phyloP scores from a whole-genome alignment of 805 yeast genomes.

The Lachancea sp. region DNA sequence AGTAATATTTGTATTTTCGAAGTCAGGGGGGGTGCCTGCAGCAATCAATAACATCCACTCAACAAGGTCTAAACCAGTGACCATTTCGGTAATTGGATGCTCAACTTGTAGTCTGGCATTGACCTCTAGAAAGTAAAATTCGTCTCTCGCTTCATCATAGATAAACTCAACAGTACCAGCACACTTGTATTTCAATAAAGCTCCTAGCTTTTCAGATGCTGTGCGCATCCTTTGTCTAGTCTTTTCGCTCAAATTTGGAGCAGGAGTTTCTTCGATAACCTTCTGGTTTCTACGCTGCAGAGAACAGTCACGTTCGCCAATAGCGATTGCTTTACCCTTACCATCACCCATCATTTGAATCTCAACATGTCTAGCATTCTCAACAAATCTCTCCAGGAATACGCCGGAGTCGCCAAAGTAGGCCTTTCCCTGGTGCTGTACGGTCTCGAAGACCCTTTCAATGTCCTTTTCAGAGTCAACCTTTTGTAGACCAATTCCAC shows the following conservation, averaged over 20 bases:
- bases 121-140: conserved; percentile 91
- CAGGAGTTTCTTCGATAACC: conserved; percentile 47
- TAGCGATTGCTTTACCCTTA: conserved; percentile 80
- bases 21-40: conserved; percentile 82
- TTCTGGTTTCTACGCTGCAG: conserved; percentile 82
- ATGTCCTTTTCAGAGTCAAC: conserved; percentile 80
- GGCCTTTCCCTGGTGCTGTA: conserved; percentile 87
- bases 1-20: conserved; percentile 44
- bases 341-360: conserved; percentile 97
- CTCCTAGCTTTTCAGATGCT: conserved; percentile 41
- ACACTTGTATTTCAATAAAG: conserved; percentile 79
- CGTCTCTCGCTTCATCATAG: conserved; percentile 79
- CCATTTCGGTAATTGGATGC: conserved; percentile 95
- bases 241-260: conserved; percentile 45
- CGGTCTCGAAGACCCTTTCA: conserved; percentile 79
- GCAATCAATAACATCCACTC: conserved; percentile 96
- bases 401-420: conserved; percentile 96
- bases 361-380: conserved; percentile 93
- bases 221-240: conserved; percentile 47
- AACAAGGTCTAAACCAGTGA: conserved; percentile 88
- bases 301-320: conserved; percentile 97
- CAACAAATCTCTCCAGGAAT: conserved; percentile 89
- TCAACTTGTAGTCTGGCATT: conserved; percentile 96
- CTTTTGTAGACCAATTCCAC: conserved; percentile 95
- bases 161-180: conserved; percentile 98